Evolutionary conservation across 176 grass and related monocot species (phyloP).

Genomic region (Musa beccarii): DNA sequence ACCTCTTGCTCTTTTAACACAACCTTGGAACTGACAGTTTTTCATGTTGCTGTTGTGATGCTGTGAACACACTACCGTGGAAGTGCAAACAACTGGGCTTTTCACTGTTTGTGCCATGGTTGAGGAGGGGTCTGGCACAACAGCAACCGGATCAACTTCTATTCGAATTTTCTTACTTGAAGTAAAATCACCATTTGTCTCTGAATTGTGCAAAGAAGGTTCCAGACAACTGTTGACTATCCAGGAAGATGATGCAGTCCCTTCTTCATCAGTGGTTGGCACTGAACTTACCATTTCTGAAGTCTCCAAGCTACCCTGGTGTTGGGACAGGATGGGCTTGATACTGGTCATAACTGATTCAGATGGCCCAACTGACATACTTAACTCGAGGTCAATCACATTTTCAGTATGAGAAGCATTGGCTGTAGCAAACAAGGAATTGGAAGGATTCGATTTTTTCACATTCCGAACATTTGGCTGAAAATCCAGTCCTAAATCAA

Average conservation of each 20-base stretch:
- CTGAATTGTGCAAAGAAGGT: slow-evolving; percentile 27
- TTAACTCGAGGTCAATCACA: slow-evolving; percentile 66
- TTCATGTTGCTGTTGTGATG: slow-evolving; percentile 1
- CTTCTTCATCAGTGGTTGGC: slow-evolving; percentile 19
- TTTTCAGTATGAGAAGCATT: slow-evolving; percentile 15
- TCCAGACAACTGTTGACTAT: slow-evolving; percentile 32
- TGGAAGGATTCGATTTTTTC: slow-evolving; percentile 26
- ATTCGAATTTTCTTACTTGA: slow-evolving; percentile 14
- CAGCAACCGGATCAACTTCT: slow-evolving; percentile 19
- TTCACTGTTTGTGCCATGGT: not conserved
- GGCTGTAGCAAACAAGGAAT: not conserved
- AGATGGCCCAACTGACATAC: slow-evolving; percentile 54
- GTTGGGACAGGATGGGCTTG: slow-evolving; percentile 22
- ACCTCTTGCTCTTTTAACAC: slow-evolving; percentile 16
- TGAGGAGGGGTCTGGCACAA: not conserved
- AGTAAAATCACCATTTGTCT: slow-evolving; percentile 32
- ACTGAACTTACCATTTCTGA: slow-evolving; percentile 5
- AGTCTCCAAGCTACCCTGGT: slow-evolving; percentile 23
- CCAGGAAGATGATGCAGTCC: slow-evolving; percentile 36
- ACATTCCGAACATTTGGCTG: slow-evolving; percentile 39
- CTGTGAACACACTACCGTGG: not conserved
- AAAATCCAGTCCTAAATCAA: slow-evolving; percentile 63
- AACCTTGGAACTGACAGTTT: slow-evolving; percentile 1
- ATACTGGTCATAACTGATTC: slow-evolving; percentile 47
- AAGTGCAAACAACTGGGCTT: not conserved